A percentile compares a stretch with the other conserved stretches of the same genome.
Conservation (phyloP, 495 filamentous ascomycete genomes). For the Aspergillus homomorphus region DNA sequence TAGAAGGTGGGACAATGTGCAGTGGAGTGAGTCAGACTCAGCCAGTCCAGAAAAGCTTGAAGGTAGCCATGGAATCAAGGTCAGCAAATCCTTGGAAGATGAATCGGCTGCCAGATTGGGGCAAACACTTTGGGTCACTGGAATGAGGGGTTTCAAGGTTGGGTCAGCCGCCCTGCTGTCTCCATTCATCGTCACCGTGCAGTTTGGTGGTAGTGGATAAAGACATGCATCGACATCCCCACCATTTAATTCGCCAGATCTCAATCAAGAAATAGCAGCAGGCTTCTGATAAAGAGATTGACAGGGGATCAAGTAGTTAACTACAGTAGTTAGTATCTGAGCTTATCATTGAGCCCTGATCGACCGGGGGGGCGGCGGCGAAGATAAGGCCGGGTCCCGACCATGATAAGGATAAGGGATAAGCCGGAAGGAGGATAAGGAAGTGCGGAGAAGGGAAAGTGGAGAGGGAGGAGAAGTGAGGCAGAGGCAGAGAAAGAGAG, state of each 20-base stretch:
- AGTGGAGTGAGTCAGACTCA: no score
- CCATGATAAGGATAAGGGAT: conserved; percentile 22
- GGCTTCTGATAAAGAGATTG: neutral
- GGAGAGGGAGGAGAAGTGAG: neutral
- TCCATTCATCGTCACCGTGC: neutral
- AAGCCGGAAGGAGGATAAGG: neutral
- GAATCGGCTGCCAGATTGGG: no score
- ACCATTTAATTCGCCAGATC: neutral
- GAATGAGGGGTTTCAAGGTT: conserved; percentile 7
- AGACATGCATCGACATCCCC: neutral
- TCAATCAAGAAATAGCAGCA: neutral
- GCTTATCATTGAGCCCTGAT: neutral
- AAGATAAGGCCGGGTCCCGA: neutral
- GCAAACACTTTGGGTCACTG: no score
- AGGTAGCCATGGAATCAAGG: neutral
- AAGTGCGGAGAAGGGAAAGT: no score
- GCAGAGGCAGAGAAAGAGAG: conserved; percentile 8
- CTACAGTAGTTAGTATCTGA: neutral
- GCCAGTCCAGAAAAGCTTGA: no score
- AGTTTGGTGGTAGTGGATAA: no score
- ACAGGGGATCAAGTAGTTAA: neutral
- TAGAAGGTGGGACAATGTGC: no score
- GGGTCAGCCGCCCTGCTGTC: conserved; percentile 3
- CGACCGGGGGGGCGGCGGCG: neutral
- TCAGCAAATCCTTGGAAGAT: no score